Base-by-base conservation (phyloP, 192 early-diverging fungal species). In the Coemansia sp. region DNA sequence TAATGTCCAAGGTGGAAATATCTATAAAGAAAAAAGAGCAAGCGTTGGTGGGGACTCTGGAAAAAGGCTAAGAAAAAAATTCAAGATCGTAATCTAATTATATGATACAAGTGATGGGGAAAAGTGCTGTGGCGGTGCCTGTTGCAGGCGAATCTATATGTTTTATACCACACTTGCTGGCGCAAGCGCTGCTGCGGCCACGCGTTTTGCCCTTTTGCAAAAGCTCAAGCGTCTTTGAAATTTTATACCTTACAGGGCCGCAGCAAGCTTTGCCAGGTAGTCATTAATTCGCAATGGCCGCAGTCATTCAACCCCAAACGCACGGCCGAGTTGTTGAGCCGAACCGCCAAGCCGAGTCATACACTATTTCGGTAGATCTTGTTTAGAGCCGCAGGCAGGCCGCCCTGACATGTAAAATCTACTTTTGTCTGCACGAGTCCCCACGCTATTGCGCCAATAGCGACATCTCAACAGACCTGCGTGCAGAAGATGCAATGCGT, bases 21-120 rank as follows among this genome's bases (percentile, higher is more conserved):
- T 17, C 12, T n/a, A 45, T 45, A 35, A 50, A 52, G 21, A 54
- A 22, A 57, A 47, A 48, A 24, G 48, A 48, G 51, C 4, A 63
- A 67, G 51, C n/a, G n/a, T 22, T 14, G 41, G 29, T n/a, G 25
- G 24, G 7, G 35, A 10, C 38, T 25, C 15, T 45, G 19, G 29
- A 32, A 47, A 47, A 45, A 51, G 41, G 45, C 64, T 59, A 41
- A 29, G 5, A 60, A 35, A 64, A 63, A 64, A 64, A 58, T 32
- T 61, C 39, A 59, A 22, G n/a, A 19, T 9, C 50, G 50, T 47
- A 17, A 47, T 53, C 14, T 57, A n/a, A 57, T 57, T 32, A 5
- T 37, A 37, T 57, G 27, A 57, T 57, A 47, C 43, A 47, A 17
- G n/a, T n/a, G 14, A 47, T 17, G 43, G 17, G 9, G 43, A n/a